These are phyloP conservation scores for Russula virescens DNA, from an alignment of 768 basidiomycete species.

Conservation along the genomic window DNA sequence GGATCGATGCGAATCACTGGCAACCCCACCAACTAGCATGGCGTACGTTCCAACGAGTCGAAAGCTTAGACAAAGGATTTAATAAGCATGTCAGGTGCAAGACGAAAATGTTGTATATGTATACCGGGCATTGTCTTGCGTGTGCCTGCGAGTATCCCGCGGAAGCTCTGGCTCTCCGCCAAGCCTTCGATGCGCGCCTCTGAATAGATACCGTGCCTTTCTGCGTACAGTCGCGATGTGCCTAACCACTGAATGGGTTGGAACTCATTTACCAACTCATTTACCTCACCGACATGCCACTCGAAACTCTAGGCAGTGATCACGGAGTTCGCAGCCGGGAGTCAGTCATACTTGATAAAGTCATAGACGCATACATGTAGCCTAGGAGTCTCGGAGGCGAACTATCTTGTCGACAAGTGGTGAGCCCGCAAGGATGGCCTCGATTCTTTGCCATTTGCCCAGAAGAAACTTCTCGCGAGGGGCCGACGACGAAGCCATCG, in stretches of 20 bases:
- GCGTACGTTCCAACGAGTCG: slow-evolving; percentile 98
- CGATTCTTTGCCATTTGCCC: slow-evolving; percentile 87
- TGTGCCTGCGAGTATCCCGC: too few species aligned
- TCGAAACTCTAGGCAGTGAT: slow-evolving; percentile 57
- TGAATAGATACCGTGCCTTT: too few species aligned
- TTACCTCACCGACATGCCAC: slow-evolving; percentile 89
- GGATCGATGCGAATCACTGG: slow-evolving; percentile 91
- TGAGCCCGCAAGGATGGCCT: slow-evolving; percentile 80
- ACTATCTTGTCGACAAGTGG: slow-evolving; percentile 97
- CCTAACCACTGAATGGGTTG: too few species aligned
- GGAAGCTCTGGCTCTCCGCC: too few species aligned
- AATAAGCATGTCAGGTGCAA: too few species aligned
- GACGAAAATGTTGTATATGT: too few species aligned
- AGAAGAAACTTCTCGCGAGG: slow-evolving; percentile 79
- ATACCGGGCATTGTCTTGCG: too few species aligned
- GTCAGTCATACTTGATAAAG: not conserved
- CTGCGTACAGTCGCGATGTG: slow-evolving; percentile 91
- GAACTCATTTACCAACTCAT: too few species aligned
- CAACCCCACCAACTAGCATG: slow-evolving; percentile 95
- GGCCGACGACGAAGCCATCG: slow-evolving; percentile 82
- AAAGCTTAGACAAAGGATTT: slow-evolving; percentile 72
- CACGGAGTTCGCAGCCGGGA: not conserved
- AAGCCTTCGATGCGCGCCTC: too few species aligned
- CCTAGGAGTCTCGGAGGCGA: slow-evolving; percentile 71
- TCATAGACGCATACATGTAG: slow-evolving; percentile 64